Base-by-base conservation (phyloP, 306 rosid species). In the Vicia sativa region DNA sequence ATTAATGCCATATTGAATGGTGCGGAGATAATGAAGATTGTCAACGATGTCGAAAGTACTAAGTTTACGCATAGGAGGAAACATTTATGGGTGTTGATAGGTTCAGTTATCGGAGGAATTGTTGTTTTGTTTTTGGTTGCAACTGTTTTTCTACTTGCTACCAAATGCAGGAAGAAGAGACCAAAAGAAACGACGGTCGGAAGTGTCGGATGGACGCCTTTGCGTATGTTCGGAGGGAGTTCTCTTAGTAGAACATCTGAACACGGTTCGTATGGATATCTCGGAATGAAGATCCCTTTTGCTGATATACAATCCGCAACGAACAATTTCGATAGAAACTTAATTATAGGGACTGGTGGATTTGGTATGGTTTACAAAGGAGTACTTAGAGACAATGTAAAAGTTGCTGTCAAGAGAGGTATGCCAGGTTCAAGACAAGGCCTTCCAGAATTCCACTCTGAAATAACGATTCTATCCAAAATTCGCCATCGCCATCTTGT, bases 381-480 rank as follows among this genome's bases (percentile, higher is more conserved):
- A 50, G 82, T 77, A 28, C 86, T 95, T 38, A 75, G 77, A 80
- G 92, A 95, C 79, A 88, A 85, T 54, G 77, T 74, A 7, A 90
- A 87, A 74, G 97, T 95, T 67, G 97, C 99, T 3, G 97, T 95
- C 70, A 95, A 95, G 88, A 86, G 99, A 81, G 95, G 96, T 28
- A 81, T 85, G 84, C 99, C 92, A 0, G 99, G 99, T 43, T 95
- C 99, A 43, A 81, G 99, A 80, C 97, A 95, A 71, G 99, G 99
- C 78, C 95, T 90, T 79, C 97, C 99, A 15, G 99, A 95, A 74
- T 95, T 95, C 81, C 99, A 95, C 18, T 80, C 95, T 7, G 97
- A 95, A 78, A 95, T 95, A 58, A 67, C 96, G 35, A 70, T 95
- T 56, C 62, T 95, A 77, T 90, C 97, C 6, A 91, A 80, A 79